Base-by-base conservation (phyloP, 805 yeast species). In the Teunomyces stri region DNA sequence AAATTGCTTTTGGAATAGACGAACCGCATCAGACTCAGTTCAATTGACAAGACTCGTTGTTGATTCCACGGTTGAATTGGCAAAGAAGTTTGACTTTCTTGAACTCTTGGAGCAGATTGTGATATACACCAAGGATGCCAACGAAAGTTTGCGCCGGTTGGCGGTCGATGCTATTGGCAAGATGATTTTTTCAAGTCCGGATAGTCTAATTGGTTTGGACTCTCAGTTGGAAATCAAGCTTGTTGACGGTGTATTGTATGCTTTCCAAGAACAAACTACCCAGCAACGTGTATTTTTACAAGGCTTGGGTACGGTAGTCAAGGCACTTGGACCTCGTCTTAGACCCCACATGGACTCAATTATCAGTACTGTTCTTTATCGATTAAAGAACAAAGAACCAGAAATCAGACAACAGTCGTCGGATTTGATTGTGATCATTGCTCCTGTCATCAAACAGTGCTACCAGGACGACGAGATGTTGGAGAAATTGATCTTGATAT, bases 321-420 rank as follows among this genome's bases (percentile, higher is more conserved):
- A 64, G 6, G 80, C 89, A 0, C 65, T 91, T 22, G 89, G 86
- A 15, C 55, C 66, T 5, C 69, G 96, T 45, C 76, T 82, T 41
- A 79, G 78, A 57, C 91, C 92, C 0, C 90, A 85, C 58, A 56
- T 91, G 18, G 79, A 87, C 11, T 81, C 87, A 5, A 82, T 90
- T 28, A 77, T 89, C 1, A 80, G 89, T 51, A 81, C 89, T 0
- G 70, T 89, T 10, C 70, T 92, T 30, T 87, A 84, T 60, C 76
- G 94, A 44, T 65, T 90, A 54, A 84, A 84, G 53, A 85, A 87
- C 57, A 84, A 87, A 54, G 68, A 78, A 0, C 81, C 91, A 0
- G 83, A 81, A 40, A 80, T 85, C 1, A 79, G 99, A 48, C 87
- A 87, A 57, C 94, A 88, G 62, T 83, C 97, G 1, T 89, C 96